Base-by-base conservation (phyloP, 176 grass and related monocot species). In the Bothriochloa decipiens region DNA sequence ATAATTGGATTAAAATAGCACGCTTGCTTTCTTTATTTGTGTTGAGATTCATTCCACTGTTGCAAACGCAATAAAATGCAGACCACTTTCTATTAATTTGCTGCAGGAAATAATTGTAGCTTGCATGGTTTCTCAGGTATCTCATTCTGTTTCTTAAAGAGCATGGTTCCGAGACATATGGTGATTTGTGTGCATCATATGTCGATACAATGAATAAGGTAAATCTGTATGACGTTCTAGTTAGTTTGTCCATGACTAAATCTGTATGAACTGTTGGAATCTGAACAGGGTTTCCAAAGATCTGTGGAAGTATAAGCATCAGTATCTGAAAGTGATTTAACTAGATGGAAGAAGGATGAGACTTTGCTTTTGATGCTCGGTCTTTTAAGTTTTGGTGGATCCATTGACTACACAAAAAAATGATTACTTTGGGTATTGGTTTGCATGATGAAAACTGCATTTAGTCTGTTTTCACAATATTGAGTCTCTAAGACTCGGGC, bases 121-220 rank as follows among this genome's bases (percentile, higher is more conserved):
- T 52, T 70, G 25, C 83, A 76, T 89, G 77, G 58, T 86, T 88
- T 85, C 82, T 42, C 66, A 97, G 94, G 77, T 92, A 90, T 85
- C 84, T 94, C 11, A 23, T 97, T 85, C 77, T 77, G 76, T 97
- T 97, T 72, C 92, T 97, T 78, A 97, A 90, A 84, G 90, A 94
- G 81, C 94, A 97, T 92, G 94, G 92, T 75, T 70, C 36, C 8
- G 81, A 89, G 77, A 88, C 62, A 4, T 97, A 92, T 76, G 79
- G 28, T 79, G 82, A 85, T 80, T 78, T 97, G 18, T 87, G 88
- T 81, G 78, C 87, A 83, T 66, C 49, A 9, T 97, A 97, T 89
- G 77, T 77, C 47, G 83, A 94, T 87, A 97, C 90, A 74, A 97
- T 94, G 94, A 94, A 92, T 73, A 97, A 94, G 94, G 94, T 94